A percentile compares a stretch with the other conserved stretches of the same genome.
These are phyloP conservation scores for Talaromyces verruculosus DNA, from an alignment of 2,329 filamentous ascomycete genomes.

Conservation along the genomic window DNA sequence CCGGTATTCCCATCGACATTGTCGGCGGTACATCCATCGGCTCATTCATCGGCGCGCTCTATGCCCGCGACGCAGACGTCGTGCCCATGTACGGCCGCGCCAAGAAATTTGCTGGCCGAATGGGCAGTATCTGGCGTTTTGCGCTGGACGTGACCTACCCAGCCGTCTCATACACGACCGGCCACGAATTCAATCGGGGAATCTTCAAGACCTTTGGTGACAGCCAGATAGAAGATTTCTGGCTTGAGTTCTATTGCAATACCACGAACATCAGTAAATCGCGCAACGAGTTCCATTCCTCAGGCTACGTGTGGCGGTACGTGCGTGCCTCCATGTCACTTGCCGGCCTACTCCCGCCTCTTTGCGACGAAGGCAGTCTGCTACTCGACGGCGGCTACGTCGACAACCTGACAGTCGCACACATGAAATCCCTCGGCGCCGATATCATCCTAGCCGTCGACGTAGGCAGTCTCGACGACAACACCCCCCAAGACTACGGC, in stretches of 20 bases:
- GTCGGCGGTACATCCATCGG: conserved; percentile 96
- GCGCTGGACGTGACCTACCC: conserved; percentile 94
- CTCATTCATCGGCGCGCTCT: conserved; percentile 89
- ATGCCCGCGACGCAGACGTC: conserved; percentile 92
- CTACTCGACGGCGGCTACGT: conserved; percentile 94
- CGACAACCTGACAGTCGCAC: conserved; percentile 92
- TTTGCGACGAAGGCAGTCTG: conserved; percentile 97
- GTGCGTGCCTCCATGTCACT: conserved; percentile 96
- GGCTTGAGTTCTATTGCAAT: conserved; percentile 98
- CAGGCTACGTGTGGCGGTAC: conserved; percentile 96
- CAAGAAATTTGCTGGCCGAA: conserved; percentile 97
- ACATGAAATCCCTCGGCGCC: conserved; percentile 93
- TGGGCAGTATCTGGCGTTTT: conserved; percentile 99
- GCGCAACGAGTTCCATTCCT: conserved; percentile 87
- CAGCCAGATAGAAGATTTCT: conserved; percentile 97
- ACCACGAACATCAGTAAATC: conserved; percentile 98
- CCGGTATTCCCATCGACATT: conserved; percentile 92
- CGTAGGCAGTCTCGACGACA: conserved; percentile 87
- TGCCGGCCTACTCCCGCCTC: conserved; percentile 83
- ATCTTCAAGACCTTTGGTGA: conserved; percentile 99
- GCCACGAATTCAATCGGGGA: conserved; percentile 97
- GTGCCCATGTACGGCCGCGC: conserved; percentile 95
- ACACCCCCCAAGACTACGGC: conserved; percentile 87
- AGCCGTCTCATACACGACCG: conserved; percentile 93
- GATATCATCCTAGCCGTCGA: conserved; percentile 95